Conservation (phyloP, 163 green algal species). For the Scenedesmus sp. region DNA sequence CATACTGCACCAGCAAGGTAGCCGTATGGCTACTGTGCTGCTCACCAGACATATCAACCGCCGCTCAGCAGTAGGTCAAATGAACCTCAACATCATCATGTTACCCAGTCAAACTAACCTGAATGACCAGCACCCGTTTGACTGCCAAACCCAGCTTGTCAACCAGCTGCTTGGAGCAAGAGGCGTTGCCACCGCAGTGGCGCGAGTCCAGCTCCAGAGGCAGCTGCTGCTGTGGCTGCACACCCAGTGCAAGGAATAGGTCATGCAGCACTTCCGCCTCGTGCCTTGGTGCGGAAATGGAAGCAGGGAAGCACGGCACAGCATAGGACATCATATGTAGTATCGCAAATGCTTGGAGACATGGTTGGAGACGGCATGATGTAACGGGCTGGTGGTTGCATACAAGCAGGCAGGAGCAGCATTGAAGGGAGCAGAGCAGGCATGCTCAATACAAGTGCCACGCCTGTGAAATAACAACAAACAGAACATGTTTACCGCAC, state of each 20-base stretch:
- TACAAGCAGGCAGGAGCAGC: too few species aligned
- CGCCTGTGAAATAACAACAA: too few species aligned
- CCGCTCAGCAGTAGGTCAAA: too few species aligned
- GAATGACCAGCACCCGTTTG: constrained; percentile 18
- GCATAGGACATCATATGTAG: neutral
- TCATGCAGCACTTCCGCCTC: constrained; percentile 39
- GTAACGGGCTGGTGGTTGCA: too few species aligned
- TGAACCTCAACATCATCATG: neutral
- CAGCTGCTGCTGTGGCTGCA: constrained; percentile 22
- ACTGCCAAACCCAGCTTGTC: neutral
- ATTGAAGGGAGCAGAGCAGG: neutral
- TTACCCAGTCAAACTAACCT: constrained; percentile 6
- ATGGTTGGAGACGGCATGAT: too few species aligned
- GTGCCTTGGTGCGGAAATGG: neutral
- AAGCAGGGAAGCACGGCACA: too few species aligned
- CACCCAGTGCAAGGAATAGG: constrained; percentile 29
- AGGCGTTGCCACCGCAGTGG: constrained; percentile 42
- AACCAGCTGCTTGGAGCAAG: neutral
- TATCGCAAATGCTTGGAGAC: neutral
- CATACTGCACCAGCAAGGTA: neutral
- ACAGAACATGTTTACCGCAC: too few species aligned
- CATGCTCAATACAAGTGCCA: neutral
- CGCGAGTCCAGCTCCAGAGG: constrained; percentile 33
- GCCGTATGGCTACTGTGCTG: neutral
- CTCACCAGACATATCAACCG: neutral